Base-by-base conservation (phyloP, 208 protist species). In the Trypanosoma cruzi region DNA sequence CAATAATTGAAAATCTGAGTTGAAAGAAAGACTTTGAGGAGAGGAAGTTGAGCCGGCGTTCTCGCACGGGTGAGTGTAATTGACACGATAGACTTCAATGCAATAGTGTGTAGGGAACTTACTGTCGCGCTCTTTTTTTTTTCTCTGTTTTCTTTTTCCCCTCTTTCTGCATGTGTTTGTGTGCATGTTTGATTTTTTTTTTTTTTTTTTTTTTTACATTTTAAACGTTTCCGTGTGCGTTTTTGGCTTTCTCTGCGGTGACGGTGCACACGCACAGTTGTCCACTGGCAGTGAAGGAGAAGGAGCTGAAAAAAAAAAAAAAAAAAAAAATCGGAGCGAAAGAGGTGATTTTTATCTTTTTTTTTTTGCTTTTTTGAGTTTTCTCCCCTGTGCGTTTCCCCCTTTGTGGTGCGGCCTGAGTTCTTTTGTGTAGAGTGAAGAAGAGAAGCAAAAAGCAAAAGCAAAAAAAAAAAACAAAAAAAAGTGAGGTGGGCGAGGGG, bases 151-250 rank as follows among this genome's bases (percentile, higher is more conserved):
- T n/a, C n/a, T n/a, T n/a, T n/a, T n/a, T n/a, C n/a, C n/a, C n/a
- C n/a, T n/a, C n/a, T n/a, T n/a, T n/a, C n/a, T n/a, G n/a, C n/a
- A n/a, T n/a, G n/a, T 31, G 44, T 44, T 28, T 55, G 29, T 59
- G n/a, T n/a, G n/a, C n/a, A n/a, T n/a, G 0, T 31, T 48, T 42
- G 0, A 2, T 48, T 1, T 53, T 18, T 37, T 55, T 36, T 29
- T 65, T 34, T 65, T 49, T 64, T 64, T 70, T 57, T 26, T 57
- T 37, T 76, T 54, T 54, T 26, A 1, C 20, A 14, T 11, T 28
- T 52, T n/a, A 18, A 3, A 14, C 8, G 10, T 44, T 14, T 16
- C 13, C 18, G 40, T 44, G 40, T 44, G 8, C 40, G 8, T 1
- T 7, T 44, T 7, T 16, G 1, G 3, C 18, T 13, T 14, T 13